Percentiles rank a stretch among this genome's conserved stretches.
Conservation (phyloP, 257 asterid genomes). For the Salvia miltiorrhiza region DNA sequence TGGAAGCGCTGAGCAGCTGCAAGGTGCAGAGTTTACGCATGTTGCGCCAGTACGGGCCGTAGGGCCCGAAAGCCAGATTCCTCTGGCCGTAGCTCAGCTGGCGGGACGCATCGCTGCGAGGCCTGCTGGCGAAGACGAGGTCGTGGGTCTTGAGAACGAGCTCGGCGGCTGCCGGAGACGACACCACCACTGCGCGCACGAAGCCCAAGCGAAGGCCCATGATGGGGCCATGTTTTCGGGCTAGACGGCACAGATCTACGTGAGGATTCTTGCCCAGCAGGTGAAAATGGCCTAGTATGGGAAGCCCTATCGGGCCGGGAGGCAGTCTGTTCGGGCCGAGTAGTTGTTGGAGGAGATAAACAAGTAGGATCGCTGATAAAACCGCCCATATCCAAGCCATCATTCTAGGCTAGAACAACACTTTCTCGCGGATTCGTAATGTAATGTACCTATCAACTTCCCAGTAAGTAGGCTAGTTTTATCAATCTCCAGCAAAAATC, state of each 20-base stretch:
- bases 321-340: not conserved
- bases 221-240: slow-evolving; percentile 27
- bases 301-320: slow-evolving; percentile 24
- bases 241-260: not conserved
- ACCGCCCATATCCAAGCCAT: slow-evolving; percentile 31
- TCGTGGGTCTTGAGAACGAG: slow-evolving; percentile 23
- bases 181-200: not conserved
- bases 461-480: too few relatives aligned
- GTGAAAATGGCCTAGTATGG: slow-evolving; percentile 28
- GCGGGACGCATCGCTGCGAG: not conserved
- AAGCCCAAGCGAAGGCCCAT: slow-evolving; percentile 23
- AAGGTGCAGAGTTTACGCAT: slow-evolving; percentile 32
- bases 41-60: slow-evolving; percentile 39
- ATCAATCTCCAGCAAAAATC: too few relatives aligned
- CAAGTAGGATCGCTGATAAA: not conserved
- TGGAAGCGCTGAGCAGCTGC: slow-evolving; percentile 24
- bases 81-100: not conserved
- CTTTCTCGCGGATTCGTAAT: too few relatives aligned
- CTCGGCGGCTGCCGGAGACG: slow-evolving; percentile 25
- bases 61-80: slow-evolving; percentile 11
- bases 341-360: slow-evolving; percentile 1
- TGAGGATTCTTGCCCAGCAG: slow-evolving; percentile 18
- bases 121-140: slow-evolving; percentile 23
- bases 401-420: not conserved
- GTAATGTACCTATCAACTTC: too few relatives aligned